A percentile compares a stretch with the other conserved stretches of the same genome.
Evolutionary conservation across 2,329 filamentous ascomycete genomes (phyloP).

Genomic region (Scedosporium apiospermum): DNA sequence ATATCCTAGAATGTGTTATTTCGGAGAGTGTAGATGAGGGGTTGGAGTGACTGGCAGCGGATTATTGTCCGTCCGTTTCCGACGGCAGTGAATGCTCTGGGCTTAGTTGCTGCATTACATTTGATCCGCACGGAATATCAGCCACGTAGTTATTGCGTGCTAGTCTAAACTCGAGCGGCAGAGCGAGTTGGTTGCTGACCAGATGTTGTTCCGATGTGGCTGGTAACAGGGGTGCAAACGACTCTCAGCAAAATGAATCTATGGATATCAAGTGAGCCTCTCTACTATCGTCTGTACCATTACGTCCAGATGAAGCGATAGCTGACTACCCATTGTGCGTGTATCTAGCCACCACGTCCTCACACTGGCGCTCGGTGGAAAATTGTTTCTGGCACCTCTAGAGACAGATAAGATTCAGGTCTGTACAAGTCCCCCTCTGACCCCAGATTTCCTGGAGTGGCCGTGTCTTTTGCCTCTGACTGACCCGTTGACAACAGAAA

Average conservation of each 20-base stretch:
- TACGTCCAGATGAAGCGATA: too few species aligned
- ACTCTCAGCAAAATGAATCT: slow-evolving; percentile 10
- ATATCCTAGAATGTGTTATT: too few species aligned
- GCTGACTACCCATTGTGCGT: not conserved
- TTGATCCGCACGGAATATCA: too few species aligned
- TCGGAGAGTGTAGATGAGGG: too few species aligned
- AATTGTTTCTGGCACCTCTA: slow-evolving; percentile 16
- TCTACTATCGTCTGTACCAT: not conserved
- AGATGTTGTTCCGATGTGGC: not conserved
- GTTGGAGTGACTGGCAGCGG: too few species aligned
- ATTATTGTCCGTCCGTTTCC: too few species aligned
- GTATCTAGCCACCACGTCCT: slow-evolving; percentile 13
- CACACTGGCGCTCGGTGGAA: slow-evolving; percentile 13
- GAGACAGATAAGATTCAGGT: slow-evolving; percentile 11
- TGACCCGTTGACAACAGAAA: not conserved
- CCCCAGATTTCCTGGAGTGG: not conserved
- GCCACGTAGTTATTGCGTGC: too few species aligned
- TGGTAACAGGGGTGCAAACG: slow-evolving; percentile 8
- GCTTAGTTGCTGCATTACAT: too few species aligned
- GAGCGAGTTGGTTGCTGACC: not conserved
- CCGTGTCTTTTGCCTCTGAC: not conserved
- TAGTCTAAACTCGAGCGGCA: too few species aligned
- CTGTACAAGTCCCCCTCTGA: not conserved
- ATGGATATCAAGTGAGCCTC: slow-evolving; percentile 13
- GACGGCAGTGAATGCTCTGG: too few species aligned